These are phyloP conservation scores for Oryza nivara DNA, from an alignment of 176 grass and related monocot species.

Conservation along the genomic window DNA sequence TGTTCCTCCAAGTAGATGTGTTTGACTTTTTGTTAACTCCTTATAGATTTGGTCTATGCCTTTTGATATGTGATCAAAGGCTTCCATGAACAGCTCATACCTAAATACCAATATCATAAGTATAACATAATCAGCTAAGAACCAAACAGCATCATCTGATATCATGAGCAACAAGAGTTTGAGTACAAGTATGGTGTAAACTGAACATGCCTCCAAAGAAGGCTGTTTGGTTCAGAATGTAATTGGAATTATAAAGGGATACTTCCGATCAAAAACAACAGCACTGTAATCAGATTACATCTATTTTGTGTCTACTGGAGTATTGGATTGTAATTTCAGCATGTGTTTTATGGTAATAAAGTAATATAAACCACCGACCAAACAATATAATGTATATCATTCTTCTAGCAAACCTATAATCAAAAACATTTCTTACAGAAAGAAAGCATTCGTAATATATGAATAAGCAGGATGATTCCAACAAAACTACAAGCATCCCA, in stretches of 20 bases:
- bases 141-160: background rate
- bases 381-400: slow-evolving; percentile 8
- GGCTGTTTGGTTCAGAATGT: slow-evolving; percentile 7
- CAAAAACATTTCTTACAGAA: background rate
- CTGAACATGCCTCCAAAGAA: background rate
- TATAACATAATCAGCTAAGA: background rate
- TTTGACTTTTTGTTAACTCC: slow-evolving; percentile 94
- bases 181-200: slow-evolving; percentile 14
- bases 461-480: background rate
- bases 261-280: background rate
- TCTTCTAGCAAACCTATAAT: slow-evolving; percentile 13
- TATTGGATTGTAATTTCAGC: slow-evolving; percentile 2
- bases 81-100: slow-evolving; percentile 93
- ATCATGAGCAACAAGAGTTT: slow-evolving; percentile 16
- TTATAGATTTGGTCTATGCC: slow-evolving; percentile 99
- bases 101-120: slow-evolving; percentile 46
- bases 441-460: background rate
- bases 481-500: slow-evolving; percentile 27
- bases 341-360: background rate
- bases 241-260: background rate
- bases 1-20: slow-evolving; percentile 95
- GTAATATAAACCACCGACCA: background rate
- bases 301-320: background rate
- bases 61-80: slow-evolving; percentile 98
- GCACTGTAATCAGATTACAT: background rate